These are phyloP conservation scores for Linum trigynum DNA, from an alignment of 345 rosid species.

Conservation along the genomic window DNA sequence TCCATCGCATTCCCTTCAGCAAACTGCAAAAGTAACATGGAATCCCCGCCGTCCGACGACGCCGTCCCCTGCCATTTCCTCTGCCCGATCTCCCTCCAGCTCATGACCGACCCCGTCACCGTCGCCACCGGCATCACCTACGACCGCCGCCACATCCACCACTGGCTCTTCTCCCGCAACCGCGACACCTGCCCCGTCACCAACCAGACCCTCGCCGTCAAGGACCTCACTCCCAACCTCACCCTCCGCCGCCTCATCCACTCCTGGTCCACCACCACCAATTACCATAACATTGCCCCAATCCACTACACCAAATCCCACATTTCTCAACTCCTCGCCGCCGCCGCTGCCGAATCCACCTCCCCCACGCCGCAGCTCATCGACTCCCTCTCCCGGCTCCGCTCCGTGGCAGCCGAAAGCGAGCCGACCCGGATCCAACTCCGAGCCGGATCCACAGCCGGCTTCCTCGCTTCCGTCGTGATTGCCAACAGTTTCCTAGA, in stretches of 20 bases:
- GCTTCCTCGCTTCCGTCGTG: constrained; percentile 35
- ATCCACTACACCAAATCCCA: constrained; percentile 31
- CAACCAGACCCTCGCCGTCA: constrained; percentile 30
- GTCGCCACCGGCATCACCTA: constrained; percentile 54
- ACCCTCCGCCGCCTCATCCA: constrained; percentile 81
- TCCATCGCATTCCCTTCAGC: too few relatives aligned
- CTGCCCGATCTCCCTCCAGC: constrained; percentile 57
- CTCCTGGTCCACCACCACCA: constrained; percentile 46
- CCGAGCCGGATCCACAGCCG: constrained; percentile 25
- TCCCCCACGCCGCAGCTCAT: constrained; percentile 18
- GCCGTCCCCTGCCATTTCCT: constrained; percentile 44
- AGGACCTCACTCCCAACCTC: constrained; percentile 66
- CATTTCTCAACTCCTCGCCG: constrained; percentile 41
- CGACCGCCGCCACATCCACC: constrained; percentile 45
- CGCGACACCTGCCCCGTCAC: constrained; percentile 44
- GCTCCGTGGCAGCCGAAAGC: constrained; percentile 31
- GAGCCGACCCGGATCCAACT: constrained; percentile 29
- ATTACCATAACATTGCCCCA: constrained; percentile 10
- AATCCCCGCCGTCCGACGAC: neutral
- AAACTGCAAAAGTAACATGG: too few relatives aligned
- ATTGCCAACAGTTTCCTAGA: neutral
- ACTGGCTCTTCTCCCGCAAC: constrained; percentile 40
- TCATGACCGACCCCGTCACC: constrained; percentile 56
- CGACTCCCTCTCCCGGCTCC: constrained; percentile 25
- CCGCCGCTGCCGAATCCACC: constrained; percentile 16